Evolutionary conservation across 176 grass and related monocot genomes (phyloP), one percentile per base, ranked within the genome.

Genomic region (Elaeis guineensis): DNA sequence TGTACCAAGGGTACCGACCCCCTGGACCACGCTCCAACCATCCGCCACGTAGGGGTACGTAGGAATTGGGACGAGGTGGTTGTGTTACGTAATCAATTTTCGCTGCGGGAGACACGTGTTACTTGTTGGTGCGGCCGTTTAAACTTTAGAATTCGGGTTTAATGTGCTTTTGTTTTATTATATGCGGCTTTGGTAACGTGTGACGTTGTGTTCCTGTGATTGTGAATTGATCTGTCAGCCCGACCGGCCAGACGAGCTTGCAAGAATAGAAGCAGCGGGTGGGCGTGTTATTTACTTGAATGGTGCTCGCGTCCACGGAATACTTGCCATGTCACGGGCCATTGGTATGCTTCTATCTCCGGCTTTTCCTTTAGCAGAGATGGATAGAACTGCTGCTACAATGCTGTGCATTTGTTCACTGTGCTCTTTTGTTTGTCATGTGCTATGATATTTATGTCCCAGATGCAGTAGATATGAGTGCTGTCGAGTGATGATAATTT

Each of bases 291-390:
- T 97, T 5, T 69, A 52, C 80, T 56, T 67, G 55, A 83, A 91
- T 9, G 92, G 87, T 2, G 19, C 67, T 16, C 83, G 92, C 19
- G 92, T 97, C 2, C 75, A 80, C 51, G 92, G 92, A 1, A 97
- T 97, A 65, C 83, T 97, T 12, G 87, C 92, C n/a, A 97, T 97
- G 92, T 88, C 92, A 4, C 84, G 92, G 0, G 87, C 92, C 4
- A 22, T 96, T 75, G 90, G 92, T 97, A 89, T 17, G 6, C 20
- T 16, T 12, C 21, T 56, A 9, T 44, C 35, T 44, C 35, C 3
- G 35, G 2, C 9, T 12, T 44, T 44, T 44, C 11, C 11, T 44
- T 44, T 11, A 44, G 8, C 8, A 44, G 35, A 44, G 35, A 44
- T 44, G 0, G 35, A 44, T 44, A 14, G 35, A 44, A 44, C 35